Evolutionary conservation across 1,284 basidiomycete species (phyloP).

Genomic region (Puccinia novopanici): DNA sequence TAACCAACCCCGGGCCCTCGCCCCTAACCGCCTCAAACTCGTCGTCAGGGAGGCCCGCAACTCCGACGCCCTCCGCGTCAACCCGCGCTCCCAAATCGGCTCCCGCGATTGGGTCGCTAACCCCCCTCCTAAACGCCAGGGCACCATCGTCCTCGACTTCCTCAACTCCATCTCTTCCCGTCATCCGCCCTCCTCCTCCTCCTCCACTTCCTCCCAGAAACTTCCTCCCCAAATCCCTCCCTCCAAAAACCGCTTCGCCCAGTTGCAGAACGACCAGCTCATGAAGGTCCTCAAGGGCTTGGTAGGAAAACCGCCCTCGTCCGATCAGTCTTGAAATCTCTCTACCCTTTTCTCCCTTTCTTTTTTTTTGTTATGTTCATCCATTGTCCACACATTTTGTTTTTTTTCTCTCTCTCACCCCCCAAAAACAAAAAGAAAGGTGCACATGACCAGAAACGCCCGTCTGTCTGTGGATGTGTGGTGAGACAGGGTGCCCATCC

Average conservation of each 20-base stretch:
- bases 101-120: constrained; percentile 46
- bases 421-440: too few relatives aligned
- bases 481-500: too few relatives aligned
- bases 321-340: background rate
- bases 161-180: constrained; percentile 43
- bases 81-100: constrained; percentile 29
- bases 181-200: constrained; percentile 10
- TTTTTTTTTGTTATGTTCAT: background rate
- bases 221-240: background rate
- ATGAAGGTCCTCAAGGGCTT: constrained; percentile 49
- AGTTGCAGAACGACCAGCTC: constrained; percentile 45
- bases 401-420: too few relatives aligned
- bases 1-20: constrained; percentile 30
- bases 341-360: background rate
- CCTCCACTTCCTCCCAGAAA: background rate
- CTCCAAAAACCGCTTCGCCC: constrained; percentile 4
- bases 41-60: constrained; percentile 30
- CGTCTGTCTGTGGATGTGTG: too few relatives aligned
- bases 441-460: too few relatives aligned
- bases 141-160: constrained; percentile 48
- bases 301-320: constrained; percentile 27
- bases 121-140: constrained; percentile 29
- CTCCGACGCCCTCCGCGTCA: constrained; percentile 14
- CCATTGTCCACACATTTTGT: too few relatives aligned
- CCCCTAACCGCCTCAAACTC: constrained; percentile 32